Conservation (phyloP, 1,139 yeast species). For the Suhomyces atakaporum region DNA sequence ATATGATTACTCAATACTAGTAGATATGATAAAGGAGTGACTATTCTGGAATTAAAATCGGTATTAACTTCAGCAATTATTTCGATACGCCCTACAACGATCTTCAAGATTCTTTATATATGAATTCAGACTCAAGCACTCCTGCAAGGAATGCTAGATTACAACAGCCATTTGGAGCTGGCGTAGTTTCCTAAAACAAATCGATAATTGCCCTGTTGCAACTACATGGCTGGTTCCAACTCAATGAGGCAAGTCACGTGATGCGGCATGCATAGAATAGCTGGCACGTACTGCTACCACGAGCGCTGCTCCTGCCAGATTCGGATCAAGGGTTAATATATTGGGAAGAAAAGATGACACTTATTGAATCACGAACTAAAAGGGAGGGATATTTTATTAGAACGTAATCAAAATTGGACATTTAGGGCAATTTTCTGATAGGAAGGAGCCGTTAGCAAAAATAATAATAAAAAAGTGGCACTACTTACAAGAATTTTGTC, state of each 20-base stretch:
- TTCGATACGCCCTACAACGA: neutral
- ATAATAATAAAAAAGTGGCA: too few relatives aligned
- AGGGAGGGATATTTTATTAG: neutral
- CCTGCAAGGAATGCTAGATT: neutral
- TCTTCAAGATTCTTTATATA: conserved; percentile 1
- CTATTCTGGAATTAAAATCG: neutral
- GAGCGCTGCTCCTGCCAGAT: neutral
- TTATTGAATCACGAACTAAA: neutral
- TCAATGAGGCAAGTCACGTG: conserved; percentile 9
- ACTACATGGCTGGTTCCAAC: conserved; percentile 15
- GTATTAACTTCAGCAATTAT: neutral
- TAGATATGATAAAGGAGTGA: neutral
- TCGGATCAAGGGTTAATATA: neutral
- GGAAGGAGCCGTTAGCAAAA: too few relatives aligned
- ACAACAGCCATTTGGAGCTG: conserved; percentile 4
- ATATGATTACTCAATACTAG: neutral
- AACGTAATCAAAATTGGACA: too few relatives aligned
- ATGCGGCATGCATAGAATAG: neutral
- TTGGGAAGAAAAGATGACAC: neutral
- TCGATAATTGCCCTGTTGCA: neutral
- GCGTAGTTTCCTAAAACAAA: conserved; percentile 6
- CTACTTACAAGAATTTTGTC: too few relatives aligned
- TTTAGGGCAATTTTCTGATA: too few relatives aligned
- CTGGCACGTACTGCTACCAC: neutral
- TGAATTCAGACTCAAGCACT: neutral